Conservation (phyloP, 163 green algal genomes). For the Picocystis sp. region DNA sequence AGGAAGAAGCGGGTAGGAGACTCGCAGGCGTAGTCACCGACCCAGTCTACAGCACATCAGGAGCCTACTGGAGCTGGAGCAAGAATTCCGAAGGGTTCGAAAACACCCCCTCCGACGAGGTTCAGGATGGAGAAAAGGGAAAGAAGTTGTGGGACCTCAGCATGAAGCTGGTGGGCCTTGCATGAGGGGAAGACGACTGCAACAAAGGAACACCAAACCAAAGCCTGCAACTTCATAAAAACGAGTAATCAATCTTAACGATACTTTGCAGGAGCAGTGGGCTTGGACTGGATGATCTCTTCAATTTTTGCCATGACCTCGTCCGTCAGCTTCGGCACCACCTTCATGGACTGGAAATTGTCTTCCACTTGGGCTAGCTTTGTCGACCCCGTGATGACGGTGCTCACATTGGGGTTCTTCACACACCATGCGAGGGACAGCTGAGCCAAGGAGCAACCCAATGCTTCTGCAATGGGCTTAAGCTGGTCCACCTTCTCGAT, state of each 20-base stretch:
- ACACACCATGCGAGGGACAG: slow-evolving; percentile 60
- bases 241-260: no score
- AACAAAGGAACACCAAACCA: not conserved
- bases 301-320: no score
- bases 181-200: slow-evolving; percentile 12
- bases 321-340: no score
- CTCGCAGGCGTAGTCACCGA: slow-evolving; percentile 53
- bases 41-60: slow-evolving; percentile 43
- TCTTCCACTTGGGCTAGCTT: slow-evolving; percentile 34
- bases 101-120: slow-evolving; percentile 11
- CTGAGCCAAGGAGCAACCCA: slow-evolving; percentile 47
- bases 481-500: slow-evolving; percentile 40
- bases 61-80: slow-evolving; percentile 79
- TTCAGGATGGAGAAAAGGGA: slow-evolving; percentile 50
- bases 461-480: slow-evolving; percentile 41
- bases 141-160: slow-evolving; percentile 60
- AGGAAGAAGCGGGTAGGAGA: slow-evolving; percentile 69
- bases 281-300: no score
- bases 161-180: slow-evolving; percentile 58
- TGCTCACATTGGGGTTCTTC: slow-evolving; percentile 47
- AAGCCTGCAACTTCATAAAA: not conserved
- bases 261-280: no score
- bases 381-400: slow-evolving; percentile 56
- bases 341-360: no score
- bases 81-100: slow-evolving; percentile 2